Percentiles rank a stretch among this genome's conserved stretches.
phyloP scores from a whole-genome alignment of 2,329 filamentous ascomycete species.

The Aureobasidium sp. region DNA sequence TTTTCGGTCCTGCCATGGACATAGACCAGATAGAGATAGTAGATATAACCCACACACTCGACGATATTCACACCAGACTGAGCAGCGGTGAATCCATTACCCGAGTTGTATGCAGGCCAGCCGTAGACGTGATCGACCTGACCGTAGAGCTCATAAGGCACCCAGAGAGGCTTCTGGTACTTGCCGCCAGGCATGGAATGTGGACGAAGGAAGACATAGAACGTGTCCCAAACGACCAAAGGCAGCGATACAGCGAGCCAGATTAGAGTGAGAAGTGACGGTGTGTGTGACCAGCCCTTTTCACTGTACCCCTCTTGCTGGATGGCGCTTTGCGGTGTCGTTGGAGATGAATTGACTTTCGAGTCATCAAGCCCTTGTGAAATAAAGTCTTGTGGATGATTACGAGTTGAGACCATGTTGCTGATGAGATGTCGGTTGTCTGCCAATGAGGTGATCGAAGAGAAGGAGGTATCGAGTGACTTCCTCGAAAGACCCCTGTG shows the following conservation, averaged over 20 bases:
- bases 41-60: constrained; percentile 59
- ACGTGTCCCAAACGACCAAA: constrained; percentile 69
- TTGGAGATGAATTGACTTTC: constrained; percentile 1
- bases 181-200: constrained; percentile 72
- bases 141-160: constrained; percentile 74
- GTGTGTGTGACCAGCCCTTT: constrained; percentile 50
- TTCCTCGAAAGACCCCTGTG: background rate
- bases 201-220: constrained; percentile 73
- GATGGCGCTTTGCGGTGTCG: background rate
- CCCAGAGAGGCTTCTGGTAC: constrained; percentile 65
- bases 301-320: background rate
- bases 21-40: constrained; percentile 53
- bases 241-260: constrained; percentile 73
- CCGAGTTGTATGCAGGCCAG: constrained; percentile 59
- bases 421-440: background rate
- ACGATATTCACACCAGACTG: constrained; percentile 63
- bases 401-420: constrained; percentile 50
- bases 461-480: background rate
- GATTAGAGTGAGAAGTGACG: constrained; percentile 52
- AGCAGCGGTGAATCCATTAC: constrained; percentile 69
- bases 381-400: constrained; percentile 47
- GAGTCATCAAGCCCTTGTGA: constrained; percentile 36
- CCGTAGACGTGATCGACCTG: constrained; percentile 77
- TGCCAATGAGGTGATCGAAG: background rate
- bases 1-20: constrained; percentile 29